These are phyloP conservation scores for Urtica urens DNA, from an alignment of 306 rosid species.

Conservation along the genomic window DNA sequence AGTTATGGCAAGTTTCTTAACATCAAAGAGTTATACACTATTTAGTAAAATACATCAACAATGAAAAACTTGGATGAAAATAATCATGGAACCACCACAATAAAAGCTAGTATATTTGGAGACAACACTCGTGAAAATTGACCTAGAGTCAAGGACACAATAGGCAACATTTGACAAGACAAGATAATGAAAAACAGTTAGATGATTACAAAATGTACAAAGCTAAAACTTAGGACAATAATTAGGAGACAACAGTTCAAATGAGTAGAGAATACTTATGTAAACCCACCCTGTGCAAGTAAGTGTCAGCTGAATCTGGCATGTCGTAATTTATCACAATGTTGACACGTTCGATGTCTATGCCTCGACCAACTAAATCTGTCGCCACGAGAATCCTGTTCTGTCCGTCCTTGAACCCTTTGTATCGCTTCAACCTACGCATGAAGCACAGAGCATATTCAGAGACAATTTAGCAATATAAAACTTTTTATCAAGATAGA, in stretches of 20 bases:
- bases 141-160: too few species aligned
- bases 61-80: too few species aligned
- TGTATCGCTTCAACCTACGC: conserved; percentile 67
- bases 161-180: too few species aligned
- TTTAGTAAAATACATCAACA: too few species aligned
- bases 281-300: conserved; percentile 75
- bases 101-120: too few species aligned
- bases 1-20: too few species aligned
- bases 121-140: too few species aligned
- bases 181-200: neutral
- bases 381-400: conserved; percentile 95
- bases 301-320: conserved; percentile 99
- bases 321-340: conserved; percentile 95
- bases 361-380: conserved; percentile 96
- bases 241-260: neutral
- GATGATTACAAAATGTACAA: neutral
- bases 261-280: neutral
- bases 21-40: too few species aligned
- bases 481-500: too few species aligned
- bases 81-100: too few species aligned
- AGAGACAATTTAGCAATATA: too few species aligned
- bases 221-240: neutral
- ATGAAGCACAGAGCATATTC: neutral
- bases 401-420: conserved; percentile 96
- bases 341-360: conserved; percentile 94